Conservation (phyloP, 805 yeast species). For the Yamadazyma paraphyllophila region DNA sequence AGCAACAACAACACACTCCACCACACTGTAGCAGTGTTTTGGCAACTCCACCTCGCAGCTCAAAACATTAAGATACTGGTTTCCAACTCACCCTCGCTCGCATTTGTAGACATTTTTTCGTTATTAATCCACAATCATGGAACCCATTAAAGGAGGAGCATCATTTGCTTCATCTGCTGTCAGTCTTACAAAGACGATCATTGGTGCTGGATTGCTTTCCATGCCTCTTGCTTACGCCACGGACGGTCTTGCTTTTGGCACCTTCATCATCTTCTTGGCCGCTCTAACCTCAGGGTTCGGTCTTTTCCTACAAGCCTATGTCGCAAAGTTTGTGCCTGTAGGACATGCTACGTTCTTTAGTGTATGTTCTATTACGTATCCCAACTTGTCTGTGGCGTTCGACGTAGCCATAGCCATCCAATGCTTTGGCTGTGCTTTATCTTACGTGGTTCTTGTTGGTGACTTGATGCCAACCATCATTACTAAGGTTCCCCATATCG, state of each 20-base stretch:
- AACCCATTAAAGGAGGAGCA: conserved; percentile 28
- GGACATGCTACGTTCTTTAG: conserved; percentile 73
- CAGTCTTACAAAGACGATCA: conserved; percentile 70
- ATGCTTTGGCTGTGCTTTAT: conserved; percentile 77
- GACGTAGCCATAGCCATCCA: conserved; percentile 74
- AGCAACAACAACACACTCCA: no score
- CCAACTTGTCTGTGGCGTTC: conserved; percentile 62
- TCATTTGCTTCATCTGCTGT: conserved; percentile 58
- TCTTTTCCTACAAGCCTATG: conserved; percentile 57
- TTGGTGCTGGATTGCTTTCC: conserved; percentile 79
- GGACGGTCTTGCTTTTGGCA: conserved; percentile 64
- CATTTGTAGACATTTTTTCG: background rate
- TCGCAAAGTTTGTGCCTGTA: conserved; percentile 52
- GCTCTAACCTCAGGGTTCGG: conserved; percentile 70
- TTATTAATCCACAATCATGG: conserved; percentile 7
- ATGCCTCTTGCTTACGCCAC: conserved; percentile 70
- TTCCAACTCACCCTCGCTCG: background rate
- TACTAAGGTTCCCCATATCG: conserved; percentile 20
- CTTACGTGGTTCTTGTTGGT: conserved; percentile 74
- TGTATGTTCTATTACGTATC: conserved; percentile 65
- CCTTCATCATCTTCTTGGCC: conserved; percentile 53
- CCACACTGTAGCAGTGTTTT: no score
- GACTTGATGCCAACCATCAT: conserved; percentile 70
- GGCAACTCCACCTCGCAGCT: no score
- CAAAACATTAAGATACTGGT: no score